These are phyloP conservation scores for Diophrys sp. DNA, from an alignment of 73 alveolate species.

Conservation along the genomic window DNA sequence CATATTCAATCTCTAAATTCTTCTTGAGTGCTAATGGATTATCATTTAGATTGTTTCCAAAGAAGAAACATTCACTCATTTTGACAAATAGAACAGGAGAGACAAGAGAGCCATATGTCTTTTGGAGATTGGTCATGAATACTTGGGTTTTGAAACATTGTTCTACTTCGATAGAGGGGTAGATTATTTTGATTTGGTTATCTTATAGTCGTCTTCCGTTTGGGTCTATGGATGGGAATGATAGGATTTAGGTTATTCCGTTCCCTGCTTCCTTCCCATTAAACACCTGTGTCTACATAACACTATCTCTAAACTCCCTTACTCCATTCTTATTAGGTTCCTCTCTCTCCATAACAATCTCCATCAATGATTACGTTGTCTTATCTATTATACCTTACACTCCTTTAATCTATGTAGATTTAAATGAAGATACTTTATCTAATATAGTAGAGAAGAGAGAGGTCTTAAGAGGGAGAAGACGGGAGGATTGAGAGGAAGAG, in stretches of 20 bases:
- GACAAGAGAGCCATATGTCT: background rate
- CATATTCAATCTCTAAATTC: background rate
- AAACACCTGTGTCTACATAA: background rate
- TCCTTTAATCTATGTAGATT: background rate
- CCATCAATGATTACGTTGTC: background rate
- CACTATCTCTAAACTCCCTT: background rate
- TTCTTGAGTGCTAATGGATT: background rate
- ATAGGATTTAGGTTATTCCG: background rate
- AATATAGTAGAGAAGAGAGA: no score
- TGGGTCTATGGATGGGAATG: background rate
- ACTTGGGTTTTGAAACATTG: background rate
- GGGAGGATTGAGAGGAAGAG: no score
- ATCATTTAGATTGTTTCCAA: background rate
- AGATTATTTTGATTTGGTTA: background rate
- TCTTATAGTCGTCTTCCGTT: no score
- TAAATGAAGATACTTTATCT: background rate
- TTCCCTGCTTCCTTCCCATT: background rate
- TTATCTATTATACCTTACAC: background rate
- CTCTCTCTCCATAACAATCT: background rate
- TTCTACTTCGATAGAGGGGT: background rate
- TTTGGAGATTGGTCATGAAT: background rate
- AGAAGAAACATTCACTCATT: background rate
- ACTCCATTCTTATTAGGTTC: background rate
- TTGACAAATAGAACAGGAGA: background rate
- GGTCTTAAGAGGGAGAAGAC: no score